Conservation (phyloP, 768 basidiomycete species). For the Termitomyces sp. region DNA sequence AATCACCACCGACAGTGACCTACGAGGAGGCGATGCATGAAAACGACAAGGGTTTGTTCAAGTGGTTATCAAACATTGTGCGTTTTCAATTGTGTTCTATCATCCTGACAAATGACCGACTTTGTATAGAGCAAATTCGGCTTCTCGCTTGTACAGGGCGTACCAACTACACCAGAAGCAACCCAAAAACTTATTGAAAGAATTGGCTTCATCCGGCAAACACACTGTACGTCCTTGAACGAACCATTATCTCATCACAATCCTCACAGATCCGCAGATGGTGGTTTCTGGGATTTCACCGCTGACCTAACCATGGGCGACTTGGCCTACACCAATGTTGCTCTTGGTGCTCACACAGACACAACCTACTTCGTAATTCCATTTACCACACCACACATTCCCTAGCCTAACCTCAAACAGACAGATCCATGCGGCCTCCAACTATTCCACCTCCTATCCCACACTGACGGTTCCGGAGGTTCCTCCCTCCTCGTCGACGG, state of each 20-base stretch:
- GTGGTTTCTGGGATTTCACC: constrained; percentile 97
- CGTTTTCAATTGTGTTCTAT: constrained; percentile 22
- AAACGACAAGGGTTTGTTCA: constrained; percentile 65
- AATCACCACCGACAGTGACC: constrained; percentile 68
- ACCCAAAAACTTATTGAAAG: constrained; percentile 76
- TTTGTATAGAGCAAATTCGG: constrained; percentile 71
- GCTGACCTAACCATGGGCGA: constrained; percentile 89
- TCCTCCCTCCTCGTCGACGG: constrained; percentile 93
- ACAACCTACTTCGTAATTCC: constrained; percentile 62
- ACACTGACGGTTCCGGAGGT: constrained; percentile 80
- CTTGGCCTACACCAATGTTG: constrained; percentile 89
- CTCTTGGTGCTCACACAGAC: constrained; percentile 79
- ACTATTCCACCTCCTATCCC: constrained; percentile 88
- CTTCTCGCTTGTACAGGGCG: constrained; percentile 81
- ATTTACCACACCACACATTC: background rate
- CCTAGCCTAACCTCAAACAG: constrained; percentile 31
- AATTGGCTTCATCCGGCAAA: constrained; percentile 88
- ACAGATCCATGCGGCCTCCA: constrained; percentile 96
- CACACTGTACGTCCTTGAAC: constrained; percentile 38
- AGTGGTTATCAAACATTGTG: constrained; percentile 81
- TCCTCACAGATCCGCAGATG: constrained; percentile 48
- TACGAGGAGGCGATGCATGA: constrained; percentile 72
- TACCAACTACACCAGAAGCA: constrained; percentile 76
- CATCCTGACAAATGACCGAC: constrained; percentile 1
- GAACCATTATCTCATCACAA: background rate